Percentiles rank a stretch among this genome's conserved stretches.
Conservation (phyloP, 2,329 filamentous ascomycete species). For the Alternaria sp. region DNA sequence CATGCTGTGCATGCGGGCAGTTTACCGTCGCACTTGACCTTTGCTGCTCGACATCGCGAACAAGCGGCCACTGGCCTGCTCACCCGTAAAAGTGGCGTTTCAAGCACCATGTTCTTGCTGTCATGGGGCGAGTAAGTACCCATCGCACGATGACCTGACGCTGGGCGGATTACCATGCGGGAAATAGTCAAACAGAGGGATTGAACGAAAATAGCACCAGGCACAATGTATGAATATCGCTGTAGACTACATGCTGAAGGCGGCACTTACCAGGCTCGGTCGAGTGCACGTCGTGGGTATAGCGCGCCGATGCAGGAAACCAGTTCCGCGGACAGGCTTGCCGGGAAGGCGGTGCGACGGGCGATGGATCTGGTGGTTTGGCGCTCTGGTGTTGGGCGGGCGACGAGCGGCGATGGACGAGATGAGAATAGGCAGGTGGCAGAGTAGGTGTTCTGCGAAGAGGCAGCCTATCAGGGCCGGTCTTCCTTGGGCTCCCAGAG, state of each 20-base stretch:
- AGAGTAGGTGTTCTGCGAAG: constrained; percentile 19
- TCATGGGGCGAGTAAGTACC: constrained; percentile 18
- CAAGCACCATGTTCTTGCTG: constrained; percentile 55
- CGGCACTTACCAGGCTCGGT: constrained; percentile 32
- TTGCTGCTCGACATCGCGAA: constrained; percentile 84
- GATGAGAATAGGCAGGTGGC: constrained; percentile 9
- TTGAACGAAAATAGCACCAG: background rate
- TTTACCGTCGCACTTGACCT: constrained; percentile 98
- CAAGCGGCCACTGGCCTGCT: constrained; percentile 82
- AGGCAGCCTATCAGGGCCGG: constrained; percentile 27
- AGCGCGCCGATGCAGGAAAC: constrained; percentile 28
- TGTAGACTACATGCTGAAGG: constrained; percentile 8
- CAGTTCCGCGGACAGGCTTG: constrained; percentile 8
- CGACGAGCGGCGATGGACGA: background rate
- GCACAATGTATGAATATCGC: background rate
- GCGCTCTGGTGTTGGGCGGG: constrained; percentile 28
- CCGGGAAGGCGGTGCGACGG: constrained; percentile 8
- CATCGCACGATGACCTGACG: constrained; percentile 7
- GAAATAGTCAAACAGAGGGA: background rate
- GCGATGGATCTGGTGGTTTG: constrained; percentile 20
- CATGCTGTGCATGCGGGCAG: constrained; percentile 94
- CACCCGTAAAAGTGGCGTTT: constrained; percentile 72
- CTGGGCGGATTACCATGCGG: background rate
- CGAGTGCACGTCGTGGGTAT: constrained; percentile 24
- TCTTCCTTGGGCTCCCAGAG: constrained; percentile 11